phyloP scores from a whole-genome alignment of 73 alveolate species.

The Strombidium stylifer region DNA sequence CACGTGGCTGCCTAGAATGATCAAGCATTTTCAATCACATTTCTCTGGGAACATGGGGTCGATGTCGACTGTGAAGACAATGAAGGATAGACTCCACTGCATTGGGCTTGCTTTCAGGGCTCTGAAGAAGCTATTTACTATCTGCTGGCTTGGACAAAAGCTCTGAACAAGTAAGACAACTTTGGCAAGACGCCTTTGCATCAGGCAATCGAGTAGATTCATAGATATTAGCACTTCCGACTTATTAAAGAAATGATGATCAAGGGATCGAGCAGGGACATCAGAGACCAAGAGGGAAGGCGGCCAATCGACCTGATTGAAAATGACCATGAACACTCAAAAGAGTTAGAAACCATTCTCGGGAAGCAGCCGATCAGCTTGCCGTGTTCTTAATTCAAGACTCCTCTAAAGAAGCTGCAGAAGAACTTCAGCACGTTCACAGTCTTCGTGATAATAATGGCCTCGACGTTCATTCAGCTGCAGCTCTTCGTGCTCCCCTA shows the following conservation, averaged over 20 bases:
- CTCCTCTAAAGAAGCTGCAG: neutral
- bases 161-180: conserved; percentile 66
- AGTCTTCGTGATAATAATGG: neutral
- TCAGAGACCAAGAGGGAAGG: neutral
- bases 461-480: neutral
- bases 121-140: conserved; percentile 74
- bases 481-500: neutral
- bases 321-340: neutral
- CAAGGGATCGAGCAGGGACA: conserved; percentile 1
- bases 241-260: neutral
- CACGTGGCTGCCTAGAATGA: conserved; percentile 89
- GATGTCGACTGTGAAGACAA: conserved; percentile 40
- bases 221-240: neutral
- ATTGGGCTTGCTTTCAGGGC: conserved; percentile 88
- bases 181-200: conserved; percentile 87
- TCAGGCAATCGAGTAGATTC: conserved; percentile 62
- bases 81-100: conserved; percentile 74
- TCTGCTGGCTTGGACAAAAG: conserved; percentile 75
- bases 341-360: neutral
- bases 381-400: neutral
- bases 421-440: neutral
- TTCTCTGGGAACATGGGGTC: conserved; percentile 31
- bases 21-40: conserved; percentile 43
- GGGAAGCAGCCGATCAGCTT: neutral
- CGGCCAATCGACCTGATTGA: conserved; percentile 1